Evolutionary conservation across 2,329 filamentous ascomycete species (phyloP).

Genomic region (Sporothrix dimorphospora): DNA sequence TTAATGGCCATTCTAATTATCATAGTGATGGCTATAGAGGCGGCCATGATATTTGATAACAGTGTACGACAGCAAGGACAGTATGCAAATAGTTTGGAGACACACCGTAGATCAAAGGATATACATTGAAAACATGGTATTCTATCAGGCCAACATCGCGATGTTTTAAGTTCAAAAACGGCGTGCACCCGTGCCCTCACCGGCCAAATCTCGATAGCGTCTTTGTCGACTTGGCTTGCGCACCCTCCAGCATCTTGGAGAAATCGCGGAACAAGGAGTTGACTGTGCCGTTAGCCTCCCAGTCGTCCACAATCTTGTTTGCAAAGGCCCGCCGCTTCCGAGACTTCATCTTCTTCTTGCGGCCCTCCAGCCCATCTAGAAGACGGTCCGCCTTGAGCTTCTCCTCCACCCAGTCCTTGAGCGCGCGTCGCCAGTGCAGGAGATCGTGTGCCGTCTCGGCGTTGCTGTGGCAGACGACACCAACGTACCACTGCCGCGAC

Average conservation of each 20-base stretch:
- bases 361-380: slow-evolving; percentile 44
- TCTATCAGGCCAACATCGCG: background rate
- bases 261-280: slow-evolving; percentile 67
- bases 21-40: background rate
- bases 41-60: no score
- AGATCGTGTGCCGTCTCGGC: slow-evolving; percentile 72
- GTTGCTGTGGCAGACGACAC: slow-evolving; percentile 49
- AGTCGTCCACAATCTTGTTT: slow-evolving; percentile 64
- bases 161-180: background rate
- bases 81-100: background rate
- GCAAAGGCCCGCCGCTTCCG: slow-evolving; percentile 63
- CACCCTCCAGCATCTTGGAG: slow-evolving; percentile 62
- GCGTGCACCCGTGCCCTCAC: background rate
- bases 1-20: background rate
- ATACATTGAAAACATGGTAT: background rate
- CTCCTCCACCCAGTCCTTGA: slow-evolving; percentile 72
- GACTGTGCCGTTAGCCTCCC: slow-evolving; percentile 63
- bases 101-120: background rate
- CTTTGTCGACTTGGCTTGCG: slow-evolving; percentile 49
- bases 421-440: slow-evolving; percentile 73
- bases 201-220: slow-evolving; percentile 29
- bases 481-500: slow-evolving; percentile 48
- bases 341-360: slow-evolving; percentile 62
- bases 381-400: slow-evolving; percentile 63
- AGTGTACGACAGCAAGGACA: background rate